phyloP scores from a whole-genome alignment of 2,329 filamentous ascomycete genomes.

The Pestalotiopsis sp. region DNA sequence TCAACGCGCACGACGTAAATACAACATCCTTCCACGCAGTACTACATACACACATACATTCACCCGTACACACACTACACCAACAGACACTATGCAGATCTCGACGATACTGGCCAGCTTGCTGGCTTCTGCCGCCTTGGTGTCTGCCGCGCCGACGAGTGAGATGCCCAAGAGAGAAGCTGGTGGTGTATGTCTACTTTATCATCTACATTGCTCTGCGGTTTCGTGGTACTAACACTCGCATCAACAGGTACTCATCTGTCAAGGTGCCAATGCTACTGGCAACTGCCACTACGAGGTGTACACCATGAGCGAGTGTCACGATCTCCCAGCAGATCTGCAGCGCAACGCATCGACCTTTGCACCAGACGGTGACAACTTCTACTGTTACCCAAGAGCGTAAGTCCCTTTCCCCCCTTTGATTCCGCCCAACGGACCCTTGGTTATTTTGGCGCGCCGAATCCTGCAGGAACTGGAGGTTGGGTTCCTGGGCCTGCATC shows the following conservation, averaged over 20 bases:
- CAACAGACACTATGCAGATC: conserved; percentile 27
- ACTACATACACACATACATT: neutral
- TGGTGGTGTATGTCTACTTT: conserved; percentile 46
- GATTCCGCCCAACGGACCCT: no score
- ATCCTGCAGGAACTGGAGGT: neutral
- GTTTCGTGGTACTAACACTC: conserved; percentile 2
- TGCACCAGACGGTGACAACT: conserved; percentile 50
- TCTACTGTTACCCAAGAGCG: conserved; percentile 49
- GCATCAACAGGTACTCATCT: conserved; percentile 47
- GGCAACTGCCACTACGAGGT: conserved; percentile 47
- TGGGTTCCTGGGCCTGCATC: neutral
- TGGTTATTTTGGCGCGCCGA: neutral
- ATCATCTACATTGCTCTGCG: neutral
- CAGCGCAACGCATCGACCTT: conserved; percentile 49
- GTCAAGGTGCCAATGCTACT: conserved; percentile 52
- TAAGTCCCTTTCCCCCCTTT: conserved; percentile 19
- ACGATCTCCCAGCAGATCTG: conserved; percentile 45
- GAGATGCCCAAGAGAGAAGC: conserved; percentile 43
- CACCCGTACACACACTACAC: neutral
- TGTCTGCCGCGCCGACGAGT: conserved; percentile 25
- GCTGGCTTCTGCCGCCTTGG: conserved; percentile 23
- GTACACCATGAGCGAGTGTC: conserved; percentile 46
- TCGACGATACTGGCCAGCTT: conserved; percentile 23
- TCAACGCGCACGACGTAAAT: neutral
- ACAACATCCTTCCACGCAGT: neutral